Conservation (phyloP, 139 green algal species). For the Haematococcus sp. region DNA sequence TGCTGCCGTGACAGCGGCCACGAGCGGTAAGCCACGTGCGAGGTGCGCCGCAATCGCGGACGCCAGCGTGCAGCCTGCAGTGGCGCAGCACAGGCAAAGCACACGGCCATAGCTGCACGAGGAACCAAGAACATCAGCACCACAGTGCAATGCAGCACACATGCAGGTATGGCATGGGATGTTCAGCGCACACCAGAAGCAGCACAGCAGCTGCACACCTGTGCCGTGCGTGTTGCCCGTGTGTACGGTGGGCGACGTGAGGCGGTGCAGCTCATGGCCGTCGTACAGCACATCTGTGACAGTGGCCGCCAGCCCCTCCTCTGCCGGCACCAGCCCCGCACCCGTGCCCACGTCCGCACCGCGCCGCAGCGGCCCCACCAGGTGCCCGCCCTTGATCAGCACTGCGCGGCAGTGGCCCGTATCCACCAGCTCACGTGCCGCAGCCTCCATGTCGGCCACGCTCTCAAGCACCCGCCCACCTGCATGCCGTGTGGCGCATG, state of each 20-base stretch:
- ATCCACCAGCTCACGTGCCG: slow-evolving; percentile 60
- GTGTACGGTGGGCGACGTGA: slow-evolving; percentile 44
- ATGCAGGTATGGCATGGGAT: too few species aligned
- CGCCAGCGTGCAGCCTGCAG: slow-evolving; percentile 85
- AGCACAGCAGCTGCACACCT: slow-evolving; percentile 19
- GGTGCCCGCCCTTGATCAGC: slow-evolving; percentile 92
- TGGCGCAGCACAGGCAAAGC: background rate
- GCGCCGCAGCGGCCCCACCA: slow-evolving; percentile 24
- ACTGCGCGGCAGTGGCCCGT: slow-evolving; percentile 60
- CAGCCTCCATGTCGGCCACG: slow-evolving; percentile 61
- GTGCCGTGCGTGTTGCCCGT: slow-evolving; percentile 92
- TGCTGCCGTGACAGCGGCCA: slow-evolving; percentile 56
- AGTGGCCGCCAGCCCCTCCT: background rate
- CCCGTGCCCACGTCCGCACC: background rate
- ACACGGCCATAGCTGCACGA: too few species aligned
- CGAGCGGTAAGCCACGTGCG: slow-evolving; percentile 65
- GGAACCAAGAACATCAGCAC: too few species aligned
- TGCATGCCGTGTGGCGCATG: slow-evolving; percentile 14
- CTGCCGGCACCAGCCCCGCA: background rate
- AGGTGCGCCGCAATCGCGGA: slow-evolving; percentile 82
- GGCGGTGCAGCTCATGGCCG: slow-evolving; percentile 44
- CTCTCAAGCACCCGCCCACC: slow-evolving; percentile 32
- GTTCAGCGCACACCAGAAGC: background rate
- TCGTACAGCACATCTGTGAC: slow-evolving; percentile 89
- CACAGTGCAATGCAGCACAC: too few species aligned